Percentiles rank a stretch among this genome's conserved stretches.
Evolutionary conservation across 1,284 basidiomycete species (phyloP).

Genomic region (Pseudozyma sp.): DNA sequence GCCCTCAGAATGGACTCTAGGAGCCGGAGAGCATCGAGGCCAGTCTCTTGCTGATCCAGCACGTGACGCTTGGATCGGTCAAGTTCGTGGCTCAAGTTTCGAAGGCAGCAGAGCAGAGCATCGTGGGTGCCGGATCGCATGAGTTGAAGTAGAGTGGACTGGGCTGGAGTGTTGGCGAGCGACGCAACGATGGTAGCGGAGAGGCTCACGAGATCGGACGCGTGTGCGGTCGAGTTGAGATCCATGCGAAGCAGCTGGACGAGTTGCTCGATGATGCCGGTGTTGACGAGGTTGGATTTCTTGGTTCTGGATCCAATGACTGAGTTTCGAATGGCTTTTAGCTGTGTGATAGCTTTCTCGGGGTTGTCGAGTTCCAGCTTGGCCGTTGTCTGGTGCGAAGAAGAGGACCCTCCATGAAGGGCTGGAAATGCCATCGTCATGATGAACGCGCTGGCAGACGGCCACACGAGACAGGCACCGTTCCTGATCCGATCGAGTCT

Average conservation of each 20-base stretch:
- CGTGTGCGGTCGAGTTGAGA: conserved; percentile 21
- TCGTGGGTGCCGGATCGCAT: conserved; percentile 41
- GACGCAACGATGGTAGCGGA: conserved; percentile 49
- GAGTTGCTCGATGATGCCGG: conserved; percentile 39
- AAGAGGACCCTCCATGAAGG: conserved; percentile 6
- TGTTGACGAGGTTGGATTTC: conserved; percentile 47
- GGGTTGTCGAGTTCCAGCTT: conserved; percentile 39
- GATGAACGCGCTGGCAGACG: no score
- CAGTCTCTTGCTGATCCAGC: conserved; percentile 8
- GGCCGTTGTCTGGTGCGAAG: conserved; percentile 6
- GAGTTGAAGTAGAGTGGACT: conserved; percentile 42
- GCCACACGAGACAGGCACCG: no score
- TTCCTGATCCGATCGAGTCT: no score
- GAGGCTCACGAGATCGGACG: conserved; percentile 41
- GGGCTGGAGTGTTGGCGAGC: conserved; percentile 48
- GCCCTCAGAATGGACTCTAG: conserved; percentile 56
- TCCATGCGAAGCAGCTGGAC: conserved; percentile 43
- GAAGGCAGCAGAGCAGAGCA: conserved; percentile 41
- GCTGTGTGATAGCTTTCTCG: conserved; percentile 32
- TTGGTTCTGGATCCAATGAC: conserved; percentile 53
- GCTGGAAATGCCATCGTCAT: conserved; percentile 33
- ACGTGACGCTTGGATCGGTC: conserved; percentile 20
- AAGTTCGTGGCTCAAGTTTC: conserved; percentile 25
- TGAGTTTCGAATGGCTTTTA: conserved; percentile 49
- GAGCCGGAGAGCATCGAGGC: conserved; percentile 22